Base-by-base conservation (phyloP, 2,329 filamentous ascomycete species). In the Nothopassalora personata region DNA sequence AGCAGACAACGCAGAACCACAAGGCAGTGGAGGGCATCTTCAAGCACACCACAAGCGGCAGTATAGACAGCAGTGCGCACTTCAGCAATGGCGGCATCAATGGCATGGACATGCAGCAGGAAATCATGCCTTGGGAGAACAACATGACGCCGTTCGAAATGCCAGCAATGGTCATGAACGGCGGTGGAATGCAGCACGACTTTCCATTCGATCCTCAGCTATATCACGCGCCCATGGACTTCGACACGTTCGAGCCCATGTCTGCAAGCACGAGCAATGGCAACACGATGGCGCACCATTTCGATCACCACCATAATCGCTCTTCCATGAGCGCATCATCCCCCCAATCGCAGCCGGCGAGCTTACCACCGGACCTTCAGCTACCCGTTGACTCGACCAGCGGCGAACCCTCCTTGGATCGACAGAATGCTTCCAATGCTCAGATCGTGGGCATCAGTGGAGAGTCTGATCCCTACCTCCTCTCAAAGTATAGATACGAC, bases 401-500 rank as follows among this genome's bases (percentile, higher is more conserved):
- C 50, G 67, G 66, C 33, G 68, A 72, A 54, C 68, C 68, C 3
- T 71, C 69, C 2, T 63, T 72, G 27, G 70, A 72, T 61, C 64
- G 66, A 8, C 70, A 72, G 54, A 59, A 65, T 23, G 67, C 66
- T 1, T 71, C 67, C 39, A 71, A 71, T 62, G 64, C 69, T 3
- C 71, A 72, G 46, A 64, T 72, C 18, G 67, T 73, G 23, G 71
- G 71, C 9, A 60, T 68, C 43, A 71, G 71, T 39, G 71, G 71
- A 39, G 71, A 72, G 52, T 54, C 57, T 1, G 71, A 73, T 49
- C 71, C 71, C 5, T 71, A 68, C 53, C 60, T 73, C 8, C 64
- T 73, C 28, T 66, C 70, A 9, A 70, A 65, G 19, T 72, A 71
- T 58, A 65, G 67, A 28, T 73, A 68, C 54, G 70, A 71, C 56